Percentiles rank a stretch among this genome's conserved stretches.
Evolutionary conservation across 305 asterid genomes (phyloP).

Genomic region (Fraxinus xanthoxyloides): DNA sequence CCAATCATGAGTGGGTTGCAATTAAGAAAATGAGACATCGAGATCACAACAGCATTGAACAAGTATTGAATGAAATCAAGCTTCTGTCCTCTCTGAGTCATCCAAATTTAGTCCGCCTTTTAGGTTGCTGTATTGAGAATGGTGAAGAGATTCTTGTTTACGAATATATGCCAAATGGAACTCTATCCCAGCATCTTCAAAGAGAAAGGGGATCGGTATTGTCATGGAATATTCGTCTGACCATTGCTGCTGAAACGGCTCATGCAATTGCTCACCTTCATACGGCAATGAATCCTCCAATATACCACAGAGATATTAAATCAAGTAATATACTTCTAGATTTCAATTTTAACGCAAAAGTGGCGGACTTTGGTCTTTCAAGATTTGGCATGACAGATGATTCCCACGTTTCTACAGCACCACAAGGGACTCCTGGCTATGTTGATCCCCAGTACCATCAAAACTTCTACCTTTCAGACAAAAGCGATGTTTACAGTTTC

Average conservation of each 20-base stretch:
- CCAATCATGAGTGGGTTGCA: constrained; percentile 7
- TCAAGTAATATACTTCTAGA: constrained; percentile 88
- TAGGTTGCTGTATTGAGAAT: constrained; percentile 19
- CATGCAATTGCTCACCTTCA: constrained; percentile 89
- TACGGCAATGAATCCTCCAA: constrained; percentile 78
- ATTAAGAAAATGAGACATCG: constrained; percentile 3
- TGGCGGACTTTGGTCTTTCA: constrained; percentile 92
- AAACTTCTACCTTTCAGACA: constrained; percentile 89
- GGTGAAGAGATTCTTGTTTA: constrained; percentile 30
- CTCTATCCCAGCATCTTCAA: constrained; percentile 15
- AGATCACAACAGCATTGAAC: constrained; percentile 8
- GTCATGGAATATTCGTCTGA: constrained; percentile 87
- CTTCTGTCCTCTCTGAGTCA: constrained; percentile 2
- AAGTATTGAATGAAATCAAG: constrained; percentile 19
- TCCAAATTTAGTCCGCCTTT: constrained; percentile 13
- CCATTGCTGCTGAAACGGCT: constrained; percentile 91
- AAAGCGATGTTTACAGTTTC: constrained; percentile 94
- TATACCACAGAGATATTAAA: constrained; percentile 86
- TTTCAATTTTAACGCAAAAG: constrained; percentile 71
- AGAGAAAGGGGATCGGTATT: constrained; percentile 47
- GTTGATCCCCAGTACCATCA: constrained; percentile 96
- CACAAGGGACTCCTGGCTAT: constrained; percentile 96
- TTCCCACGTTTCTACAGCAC: constrained; percentile 92
- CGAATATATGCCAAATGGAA: constrained; percentile 65
- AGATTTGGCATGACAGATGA: constrained; percentile 87